Evolutionary conservation across 2,329 filamentous ascomycete species (phyloP), one percentile per base, ranked within the genome.

Genomic region (Neurospora crassa): DNA sequence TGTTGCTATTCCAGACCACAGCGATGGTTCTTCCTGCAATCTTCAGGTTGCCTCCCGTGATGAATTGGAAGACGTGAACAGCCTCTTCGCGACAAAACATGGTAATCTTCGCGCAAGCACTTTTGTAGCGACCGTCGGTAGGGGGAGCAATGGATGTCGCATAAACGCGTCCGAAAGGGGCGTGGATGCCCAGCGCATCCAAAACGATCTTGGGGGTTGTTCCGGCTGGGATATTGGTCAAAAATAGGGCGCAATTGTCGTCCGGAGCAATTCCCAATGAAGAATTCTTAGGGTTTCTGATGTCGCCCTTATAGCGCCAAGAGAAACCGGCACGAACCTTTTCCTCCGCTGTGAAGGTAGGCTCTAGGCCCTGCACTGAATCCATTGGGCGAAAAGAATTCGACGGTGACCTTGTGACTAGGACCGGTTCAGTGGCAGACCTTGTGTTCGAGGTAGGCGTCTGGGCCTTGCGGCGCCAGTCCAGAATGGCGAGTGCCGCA

Each of bases 401-500:
- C 24, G 24, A 24, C 24, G 24, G 1, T 24, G 24, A 24, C 24
- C 24, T 24, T 24, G 24, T 24, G 24, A 24, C 24, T 24, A 24
- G 24, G 24, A 24, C 24, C 24, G 24, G 24, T 24, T 24, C 24
- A 24, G 24, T 24, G 24, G 24, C 24, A 24, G 24, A 24, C 24
- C 24, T 24, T 24, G 24, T 24, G 24, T 24, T 24, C 24, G 24
- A 24, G 24, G 29, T 29, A 29, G 29, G 29, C 2, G 29, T 4
- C 29, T 29, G 29, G 29, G 29, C 29, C 29, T 29, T 29, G 29
- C 42, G 42, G 42, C 42, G 42, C 42, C 16, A 43, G 3, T 10
- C 1, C 41, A 16, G 41, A 0, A 43, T 1, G 3, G 8, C 41
- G 3, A 0, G 5, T 8, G 41, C 16, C 1, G 41, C 8, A 7